Conservation (phyloP, 1,139 yeast genomes). For the Debaryomyces udenii region DNA sequence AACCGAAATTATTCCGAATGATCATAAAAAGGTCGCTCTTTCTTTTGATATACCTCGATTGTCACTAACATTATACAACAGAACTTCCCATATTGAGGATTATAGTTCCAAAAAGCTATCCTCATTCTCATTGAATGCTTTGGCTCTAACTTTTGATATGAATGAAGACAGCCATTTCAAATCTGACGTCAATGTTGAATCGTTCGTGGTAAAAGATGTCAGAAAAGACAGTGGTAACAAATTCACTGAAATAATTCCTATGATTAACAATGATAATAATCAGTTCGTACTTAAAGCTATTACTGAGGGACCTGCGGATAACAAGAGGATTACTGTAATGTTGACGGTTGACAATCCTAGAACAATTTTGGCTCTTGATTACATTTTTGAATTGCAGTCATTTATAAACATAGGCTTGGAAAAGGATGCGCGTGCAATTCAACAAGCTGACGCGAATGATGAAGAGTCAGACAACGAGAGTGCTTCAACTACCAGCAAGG, state of each 20-base stretch:
- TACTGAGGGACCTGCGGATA: constrained; percentile 44
- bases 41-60: constrained; percentile 63
- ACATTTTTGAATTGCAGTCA: constrained; percentile 72
- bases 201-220: constrained; percentile 79
- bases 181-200: constrained; percentile 64
- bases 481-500: background rate
- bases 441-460: constrained; percentile 15
- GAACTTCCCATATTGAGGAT: constrained; percentile 46
- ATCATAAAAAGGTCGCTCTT: constrained; percentile 49
- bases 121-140: constrained; percentile 62
- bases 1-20: constrained; percentile 22
- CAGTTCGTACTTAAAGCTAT: constrained; percentile 68
- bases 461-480: constrained; percentile 14
- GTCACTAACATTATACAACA: constrained; percentile 64
- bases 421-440: constrained; percentile 21
- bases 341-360: constrained; percentile 80
- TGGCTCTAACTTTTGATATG: constrained; percentile 54
- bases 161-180: constrained; percentile 58
- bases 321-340: constrained; percentile 51
- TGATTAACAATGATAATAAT: constrained; percentile 58
- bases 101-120: constrained; percentile 57
- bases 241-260: constrained; percentile 82
- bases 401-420: constrained; percentile 55
- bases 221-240: constrained; percentile 63
- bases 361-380: constrained; percentile 82